phyloP scores from a whole-genome alignment of 2,329 filamentous ascomycete genomes.

The Fusarium chlamydosporum region DNA sequence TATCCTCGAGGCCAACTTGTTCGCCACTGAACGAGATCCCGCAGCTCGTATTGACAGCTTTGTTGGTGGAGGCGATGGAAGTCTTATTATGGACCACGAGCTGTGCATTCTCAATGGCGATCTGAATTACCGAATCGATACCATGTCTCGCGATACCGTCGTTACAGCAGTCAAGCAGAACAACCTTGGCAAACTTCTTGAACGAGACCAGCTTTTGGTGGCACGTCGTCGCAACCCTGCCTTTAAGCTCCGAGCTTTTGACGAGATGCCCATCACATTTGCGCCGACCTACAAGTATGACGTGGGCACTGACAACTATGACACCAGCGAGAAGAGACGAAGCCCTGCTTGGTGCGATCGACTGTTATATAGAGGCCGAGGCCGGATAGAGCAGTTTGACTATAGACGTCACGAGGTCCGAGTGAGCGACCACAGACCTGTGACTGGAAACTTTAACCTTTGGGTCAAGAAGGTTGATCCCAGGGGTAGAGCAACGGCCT shows the following conservation, averaged over 20 bases:
- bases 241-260: conserved; percentile 89
- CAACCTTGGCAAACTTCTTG: conserved; percentile 87
- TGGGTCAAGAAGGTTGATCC: conserved; percentile 85
- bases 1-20: conserved; percentile 83
- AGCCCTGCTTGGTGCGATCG: conserved; percentile 98
- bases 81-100: conserved; percentile 96
- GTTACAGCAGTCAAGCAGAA: conserved; percentile 85
- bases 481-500: conserved; percentile 73
- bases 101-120: conserved; percentile 97
- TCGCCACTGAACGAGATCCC: conserved; percentile 80
- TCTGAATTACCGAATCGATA: conserved; percentile 97
- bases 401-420: conserved; percentile 91
- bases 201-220: conserved; percentile 92
- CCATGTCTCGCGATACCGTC: conserved; percentile 94
- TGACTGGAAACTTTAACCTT: conserved; percentile 86
- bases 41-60: conserved; percentile 81
- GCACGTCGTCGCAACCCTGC: conserved; percentile 90
- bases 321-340: conserved; percentile 93
- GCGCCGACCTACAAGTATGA: conserved; percentile 99
- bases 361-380: conserved; percentile 85
- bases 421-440: conserved; percentile 92
- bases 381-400: conserved; percentile 86
- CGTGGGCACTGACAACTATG: conserved; percentile 93
- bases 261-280: conserved; percentile 92
- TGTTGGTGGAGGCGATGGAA: conserved; percentile 92